Base-by-base conservation (phyloP, 805 yeast genomes). In the Lachancea fermentati region DNA sequence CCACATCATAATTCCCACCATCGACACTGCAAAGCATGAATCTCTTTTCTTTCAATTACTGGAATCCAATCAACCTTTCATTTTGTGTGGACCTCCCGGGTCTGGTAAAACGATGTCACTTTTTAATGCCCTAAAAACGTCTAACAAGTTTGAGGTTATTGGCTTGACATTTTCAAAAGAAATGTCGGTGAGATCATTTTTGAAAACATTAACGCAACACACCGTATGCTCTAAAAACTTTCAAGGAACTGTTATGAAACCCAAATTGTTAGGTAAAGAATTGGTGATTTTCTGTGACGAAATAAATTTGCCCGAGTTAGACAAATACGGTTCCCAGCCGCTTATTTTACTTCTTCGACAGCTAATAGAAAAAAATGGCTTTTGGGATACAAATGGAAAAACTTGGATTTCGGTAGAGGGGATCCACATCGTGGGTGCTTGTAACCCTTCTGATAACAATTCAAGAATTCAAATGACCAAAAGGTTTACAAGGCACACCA, bases 51-150 rank as follows among this genome's bases (percentile, higher is more conserved):
- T 71, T 40, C 66, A 79, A 0, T 58, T 84, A 2, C 52, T 89
- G 28, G 66, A 68, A 25, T 75, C 75, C 33, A 80, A 74, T 39
- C 64, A 65, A 30, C 77, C 94, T 0, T 57, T 86, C 13, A 67
- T 91, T 19, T 67, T 91, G 16, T 87, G 96, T 62, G 97, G 97
- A 2, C 97, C 97, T 0, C 97, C 97, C 0, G 97, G 97, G 3
- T 83, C 96, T 0, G 97, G 97, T 43, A 91, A 91, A 57, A 89
- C 97, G 0, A 89, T 91, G 97, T 79, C 89, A 0, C 62, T 91
- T 14, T 71, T 85, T 48, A 76, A 81, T 34, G 79, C 87, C 0
- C 56, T 91, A 30, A 65, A 85, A 33, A 68, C 67, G 39, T 70
- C 82, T 0, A 71, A 79, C 0, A 68, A 72, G 12, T 66, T 78